A percentile compares a stretch with the other conserved stretches of the same genome.
Evolutionary conservation across 1,284 basidiomycete species (phyloP).

Genomic region (Trichosporon inkin): DNA sequence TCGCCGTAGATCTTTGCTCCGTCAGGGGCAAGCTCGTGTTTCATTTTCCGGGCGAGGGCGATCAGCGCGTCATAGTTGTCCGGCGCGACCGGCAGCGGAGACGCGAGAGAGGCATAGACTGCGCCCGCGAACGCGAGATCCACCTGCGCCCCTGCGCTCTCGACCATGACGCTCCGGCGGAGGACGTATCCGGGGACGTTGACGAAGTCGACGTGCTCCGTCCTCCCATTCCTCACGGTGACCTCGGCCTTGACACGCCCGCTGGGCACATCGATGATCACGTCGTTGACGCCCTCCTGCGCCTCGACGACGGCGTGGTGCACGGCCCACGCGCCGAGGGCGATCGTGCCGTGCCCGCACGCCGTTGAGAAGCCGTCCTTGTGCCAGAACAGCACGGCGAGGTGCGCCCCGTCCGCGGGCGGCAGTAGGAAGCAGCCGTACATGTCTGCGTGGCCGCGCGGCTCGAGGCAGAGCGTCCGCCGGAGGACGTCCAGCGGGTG

Average conservation of each 20-base stretch:
- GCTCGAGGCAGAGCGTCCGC: slow-evolving; percentile 39
- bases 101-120: slow-evolving; percentile 52
- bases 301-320: slow-evolving; percentile 27
- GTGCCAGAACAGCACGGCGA: slow-evolving; percentile 55
- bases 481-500: slow-evolving; percentile 27
- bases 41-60: slow-evolving; percentile 30
- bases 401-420: slow-evolving; percentile 48
- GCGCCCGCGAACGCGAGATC: slow-evolving; percentile 53
- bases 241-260: slow-evolving; percentile 16
- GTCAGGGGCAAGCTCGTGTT: slow-evolving; percentile 33
- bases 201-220: slow-evolving; percentile 21
- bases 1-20: slow-evolving; percentile 10
- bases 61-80: slow-evolving; percentile 39
- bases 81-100: slow-evolving; percentile 45
- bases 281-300: slow-evolving; percentile 11
- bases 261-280: slow-evolving; percentile 23
- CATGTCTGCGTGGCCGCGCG: slow-evolving; percentile 55
- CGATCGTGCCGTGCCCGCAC: slow-evolving; percentile 55
- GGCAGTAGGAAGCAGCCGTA: slow-evolving; percentile 54
- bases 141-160: slow-evolving; percentile 29
- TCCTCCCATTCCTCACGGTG: slow-evolving; percentile 9
- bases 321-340: slow-evolving; percentile 53
- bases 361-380: slow-evolving; percentile 57
- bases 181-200: slow-evolving; percentile 21
- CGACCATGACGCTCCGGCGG: slow-evolving; percentile 7